Conservation (phyloP, 768 basidiomycete genomes). For the Tulasnella sp. region DNA sequence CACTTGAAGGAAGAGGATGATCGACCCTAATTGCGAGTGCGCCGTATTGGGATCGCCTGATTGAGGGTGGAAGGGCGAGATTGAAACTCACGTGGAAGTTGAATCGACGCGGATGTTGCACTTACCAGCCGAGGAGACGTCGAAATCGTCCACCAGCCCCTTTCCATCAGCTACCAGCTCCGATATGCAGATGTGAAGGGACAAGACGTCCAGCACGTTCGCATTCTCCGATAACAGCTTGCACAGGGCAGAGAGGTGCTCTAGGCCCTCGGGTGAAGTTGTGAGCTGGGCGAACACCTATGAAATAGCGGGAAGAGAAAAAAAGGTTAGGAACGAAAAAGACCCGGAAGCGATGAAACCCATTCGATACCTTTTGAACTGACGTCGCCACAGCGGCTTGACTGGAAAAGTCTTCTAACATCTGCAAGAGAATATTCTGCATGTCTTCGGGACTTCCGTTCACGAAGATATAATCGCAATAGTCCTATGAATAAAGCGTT, state of each 20-base stretch:
- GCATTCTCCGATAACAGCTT: constrained; percentile 9
- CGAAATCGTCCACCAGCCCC: constrained; percentile 25
- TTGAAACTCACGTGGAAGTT: background rate
- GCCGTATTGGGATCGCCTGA: constrained; percentile 32
- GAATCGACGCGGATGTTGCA: background rate
- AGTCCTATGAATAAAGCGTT: background rate
- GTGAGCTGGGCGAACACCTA: background rate
- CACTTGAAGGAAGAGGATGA: constrained; percentile 34
- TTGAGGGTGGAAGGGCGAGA: background rate
- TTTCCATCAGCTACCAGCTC: constrained; percentile 25
- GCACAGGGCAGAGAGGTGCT: constrained; percentile 3
- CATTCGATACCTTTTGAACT: constrained; percentile 17
- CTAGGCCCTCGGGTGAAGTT: background rate
- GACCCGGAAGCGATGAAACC: background rate
- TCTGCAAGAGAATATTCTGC: constrained; percentile 18
- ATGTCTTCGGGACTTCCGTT: background rate
- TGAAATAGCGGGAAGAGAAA: background rate
- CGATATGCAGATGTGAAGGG: constrained; percentile 30
- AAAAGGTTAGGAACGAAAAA: background rate
- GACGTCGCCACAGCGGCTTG: constrained; percentile 27
- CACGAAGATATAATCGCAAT: constrained; percentile 11
- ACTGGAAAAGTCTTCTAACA: background rate
- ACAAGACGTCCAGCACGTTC: constrained; percentile 33
- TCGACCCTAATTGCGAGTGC: constrained; percentile 26
- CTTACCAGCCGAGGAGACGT: constrained; percentile 28